Evolutionary conservation across 2,329 filamentous ascomycete species (phyloP), one percentile per base, ranked within the genome.

Genomic region (Dactylella cylindrospora): DNA sequence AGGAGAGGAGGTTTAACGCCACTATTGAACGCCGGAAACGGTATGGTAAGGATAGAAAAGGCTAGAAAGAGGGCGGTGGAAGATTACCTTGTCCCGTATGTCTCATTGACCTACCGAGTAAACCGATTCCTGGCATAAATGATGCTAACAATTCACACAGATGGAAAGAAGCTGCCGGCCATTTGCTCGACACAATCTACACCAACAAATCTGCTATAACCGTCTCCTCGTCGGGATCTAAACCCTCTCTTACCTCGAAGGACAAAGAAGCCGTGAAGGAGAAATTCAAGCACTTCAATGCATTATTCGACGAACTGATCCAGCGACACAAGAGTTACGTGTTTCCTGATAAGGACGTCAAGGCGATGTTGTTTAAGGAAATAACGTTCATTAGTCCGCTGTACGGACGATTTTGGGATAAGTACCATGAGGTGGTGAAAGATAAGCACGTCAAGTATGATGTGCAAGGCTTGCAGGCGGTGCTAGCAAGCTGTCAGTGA

Each of bases 361-460:
- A 89, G 35, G 80, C 82, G 65, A 82, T 86, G 74, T 80, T 97
- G 69, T 84, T 83, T 12, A 84, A 85, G 68, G 90, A 96, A 70
- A 85, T 97, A 66, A 84, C 85, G 68, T 88, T 95, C 75, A 84
- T 98, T 52, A 91, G 97, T 75, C 90, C 91, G 50, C 79, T 98
- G 10, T 98, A 98, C 75, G 86, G 86, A 65, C 81, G 93, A 38
- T 98, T 98, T 75, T 97, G 89, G 84, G 93, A 97, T 74, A 82
- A 91, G 22, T 98, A 98, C 72, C 90, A 96, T 72, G 93, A 97
- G 74, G 84, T 97, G 77, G 93, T 93, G 60, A 94, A 90, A 75
- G 91, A 91, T 68, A 98, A 98, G 74, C 95, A 97, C 74, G 90
- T 95, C 72, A 96, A 95, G 76, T 97, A 95, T 72, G 90, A 96